Conservation (phyloP, 441 rosid species). For the Kokia cookei region DNA sequence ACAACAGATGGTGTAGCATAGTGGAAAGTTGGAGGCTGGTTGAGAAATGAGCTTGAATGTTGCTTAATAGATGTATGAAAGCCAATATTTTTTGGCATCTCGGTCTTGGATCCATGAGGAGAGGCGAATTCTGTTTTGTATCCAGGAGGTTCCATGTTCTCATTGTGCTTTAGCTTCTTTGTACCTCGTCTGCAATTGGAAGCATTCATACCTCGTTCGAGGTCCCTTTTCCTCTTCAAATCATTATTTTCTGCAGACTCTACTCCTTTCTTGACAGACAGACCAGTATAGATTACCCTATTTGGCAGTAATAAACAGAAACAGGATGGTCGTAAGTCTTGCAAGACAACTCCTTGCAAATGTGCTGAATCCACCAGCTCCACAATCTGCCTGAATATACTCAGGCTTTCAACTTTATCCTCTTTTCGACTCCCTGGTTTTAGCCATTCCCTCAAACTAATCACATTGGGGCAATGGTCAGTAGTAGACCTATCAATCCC, state of each 20-base stretch:
- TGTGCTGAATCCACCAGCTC: constrained; percentile 69
- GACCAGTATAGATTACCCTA: constrained; percentile 46
- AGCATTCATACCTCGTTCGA: constrained; percentile 25
- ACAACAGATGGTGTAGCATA: constrained; percentile 14
- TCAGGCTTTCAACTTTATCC: constrained; percentile 39
- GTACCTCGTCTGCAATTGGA: constrained; percentile 15
- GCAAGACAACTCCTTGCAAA: constrained; percentile 52
- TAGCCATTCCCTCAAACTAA: constrained; percentile 63
- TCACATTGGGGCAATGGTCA: constrained; percentile 29
- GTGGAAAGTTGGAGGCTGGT: constrained; percentile 24
- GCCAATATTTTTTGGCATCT: constrained; percentile 19
- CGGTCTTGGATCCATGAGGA: constrained; percentile 19
- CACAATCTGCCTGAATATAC: constrained; percentile 60
- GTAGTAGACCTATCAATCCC: constrained; percentile 21
- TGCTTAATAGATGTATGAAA: constrained; percentile 18
- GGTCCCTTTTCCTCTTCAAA: constrained; percentile 34
- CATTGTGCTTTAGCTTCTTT: constrained; percentile 44
- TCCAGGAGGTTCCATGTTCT: constrained; percentile 18
- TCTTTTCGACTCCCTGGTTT: constrained; percentile 33
- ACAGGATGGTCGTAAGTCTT: constrained; percentile 53
- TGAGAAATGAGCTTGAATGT: constrained; percentile 24
- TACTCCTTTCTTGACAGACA: constrained; percentile 28
- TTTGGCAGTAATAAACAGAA: constrained; percentile 44
- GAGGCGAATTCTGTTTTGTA: constrained; percentile 27
- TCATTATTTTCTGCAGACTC: constrained; percentile 25